phyloP scores from a whole-genome alignment of 2,329 filamentous ascomycete genomes.

The Pleurostoma richardsiae region DNA sequence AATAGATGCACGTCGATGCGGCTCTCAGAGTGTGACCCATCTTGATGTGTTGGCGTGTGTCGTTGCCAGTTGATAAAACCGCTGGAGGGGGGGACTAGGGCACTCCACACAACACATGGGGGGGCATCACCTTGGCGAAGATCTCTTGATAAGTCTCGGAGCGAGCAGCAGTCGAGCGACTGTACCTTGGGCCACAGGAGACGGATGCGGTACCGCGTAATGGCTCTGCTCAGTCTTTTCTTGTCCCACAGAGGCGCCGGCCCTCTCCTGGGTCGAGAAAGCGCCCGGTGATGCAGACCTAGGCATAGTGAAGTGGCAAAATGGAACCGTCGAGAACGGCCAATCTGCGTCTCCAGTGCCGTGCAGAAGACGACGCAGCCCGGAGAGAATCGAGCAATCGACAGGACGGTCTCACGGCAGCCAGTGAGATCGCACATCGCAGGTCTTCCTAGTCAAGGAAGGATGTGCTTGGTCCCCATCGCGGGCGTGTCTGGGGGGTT shows the following conservation, averaged over 20 bases:
- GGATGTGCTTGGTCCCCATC: slow-evolving; percentile 28
- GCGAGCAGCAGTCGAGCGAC: not conserved
- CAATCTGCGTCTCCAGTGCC: slow-evolving; percentile 29
- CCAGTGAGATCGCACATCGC: slow-evolving; percentile 11
- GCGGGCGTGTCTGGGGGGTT: not conserved
- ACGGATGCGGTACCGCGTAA: slow-evolving; percentile 8
- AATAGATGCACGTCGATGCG: slow-evolving; percentile 60
- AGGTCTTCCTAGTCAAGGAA: slow-evolving; percentile 12
- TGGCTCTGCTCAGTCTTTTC: slow-evolving; percentile 7
- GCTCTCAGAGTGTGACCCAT: slow-evolving; percentile 67
- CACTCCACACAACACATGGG: slow-evolving; percentile 56
- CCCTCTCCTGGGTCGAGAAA: slow-evolving; percentile 18
- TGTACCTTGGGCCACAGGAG: no score
- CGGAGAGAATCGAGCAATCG: slow-evolving; percentile 11
- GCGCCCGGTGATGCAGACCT: slow-evolving; percentile 29
- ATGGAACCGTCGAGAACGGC: slow-evolving; percentile 29
- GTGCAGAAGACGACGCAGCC: slow-evolving; percentile 14
- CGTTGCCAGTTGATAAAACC: slow-evolving; percentile 73
- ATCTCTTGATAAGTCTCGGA: slow-evolving; percentile 3
- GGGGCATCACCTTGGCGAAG: slow-evolving; percentile 13
- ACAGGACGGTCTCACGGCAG: slow-evolving; percentile 10
- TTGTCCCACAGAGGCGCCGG: slow-evolving; percentile 12
- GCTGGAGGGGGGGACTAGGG: slow-evolving; percentile 46
- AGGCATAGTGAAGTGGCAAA: slow-evolving; percentile 39
- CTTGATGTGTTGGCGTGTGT: slow-evolving; percentile 88